Conservation (phyloP, 202 grass and related monocot genomes). For the Miscanthus sacchariflorus region DNA sequence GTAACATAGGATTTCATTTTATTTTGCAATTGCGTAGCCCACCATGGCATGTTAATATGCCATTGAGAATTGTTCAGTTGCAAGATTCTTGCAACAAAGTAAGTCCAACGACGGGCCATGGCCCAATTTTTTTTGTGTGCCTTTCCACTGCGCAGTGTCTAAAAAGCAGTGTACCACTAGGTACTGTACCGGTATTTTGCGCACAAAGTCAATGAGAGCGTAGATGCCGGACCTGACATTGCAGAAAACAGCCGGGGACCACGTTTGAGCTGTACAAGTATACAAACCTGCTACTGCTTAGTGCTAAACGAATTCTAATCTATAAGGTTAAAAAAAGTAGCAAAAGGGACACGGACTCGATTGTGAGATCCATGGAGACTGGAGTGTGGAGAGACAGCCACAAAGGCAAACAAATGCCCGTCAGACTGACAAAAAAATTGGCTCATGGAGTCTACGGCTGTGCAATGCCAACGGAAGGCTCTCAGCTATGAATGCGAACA, state of each 20-base stretch:
- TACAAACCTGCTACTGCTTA: not conserved
- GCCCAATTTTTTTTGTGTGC: not conserved
- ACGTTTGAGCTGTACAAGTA: not conserved
- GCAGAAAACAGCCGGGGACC: slow-evolving; percentile 36
- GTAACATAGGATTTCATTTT: not conserved
- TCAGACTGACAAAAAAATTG: not conserved
- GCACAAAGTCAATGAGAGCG: slow-evolving; percentile 45
- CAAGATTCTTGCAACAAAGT: not conserved
- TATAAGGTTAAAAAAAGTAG: not conserved
- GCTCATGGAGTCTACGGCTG: not conserved
- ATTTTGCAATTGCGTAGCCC: not conserved
- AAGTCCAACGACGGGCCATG: not conserved
- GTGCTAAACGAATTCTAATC: not conserved
- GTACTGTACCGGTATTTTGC: slow-evolving; percentile 15
- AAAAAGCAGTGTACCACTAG: slow-evolving; percentile 51
- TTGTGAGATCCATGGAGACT: slow-evolving; percentile 2
- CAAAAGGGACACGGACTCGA: not conserved
- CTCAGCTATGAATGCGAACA: slow-evolving; percentile 30
- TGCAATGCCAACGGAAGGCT: not conserved
- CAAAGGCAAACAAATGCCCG: not conserved
- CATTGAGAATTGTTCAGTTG: slow-evolving; percentile 32
- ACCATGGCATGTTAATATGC: not conserved
- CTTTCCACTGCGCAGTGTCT: slow-evolving; percentile 25
- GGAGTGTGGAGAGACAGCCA: no score
- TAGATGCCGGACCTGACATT: slow-evolving; percentile 39